Percentiles rank a stretch among this genome's conserved stretches.
Evolutionary conservation across 306 rosid genomes (phyloP).

Genomic region (Castanopsis chinensis): DNA sequence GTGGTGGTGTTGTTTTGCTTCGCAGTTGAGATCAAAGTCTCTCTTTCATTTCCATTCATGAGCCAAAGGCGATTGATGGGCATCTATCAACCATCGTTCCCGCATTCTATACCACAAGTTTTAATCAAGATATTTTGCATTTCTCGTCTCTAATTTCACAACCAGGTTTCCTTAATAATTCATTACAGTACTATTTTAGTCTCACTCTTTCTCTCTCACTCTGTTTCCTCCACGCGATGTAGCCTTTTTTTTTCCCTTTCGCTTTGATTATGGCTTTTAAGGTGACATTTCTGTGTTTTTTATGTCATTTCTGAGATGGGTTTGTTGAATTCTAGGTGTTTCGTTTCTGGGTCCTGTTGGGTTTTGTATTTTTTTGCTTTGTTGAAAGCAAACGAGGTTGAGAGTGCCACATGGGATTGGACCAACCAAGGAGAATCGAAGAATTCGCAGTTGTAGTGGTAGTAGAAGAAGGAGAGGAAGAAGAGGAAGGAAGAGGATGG

Average conservation of each 20-base stretch:
- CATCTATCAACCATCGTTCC: background rate
- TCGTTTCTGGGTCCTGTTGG: background rate
- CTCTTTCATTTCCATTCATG: background rate
- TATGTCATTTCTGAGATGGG: background rate
- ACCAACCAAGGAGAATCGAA: conserved; percentile 32
- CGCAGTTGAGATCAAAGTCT: background rate
- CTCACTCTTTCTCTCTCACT: background rate
- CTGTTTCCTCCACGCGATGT: background rate
- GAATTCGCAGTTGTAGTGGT: conserved; percentile 3
- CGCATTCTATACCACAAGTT: conserved; percentile 18
- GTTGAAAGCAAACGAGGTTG: conserved; percentile 3
- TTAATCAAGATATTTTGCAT: conserved; percentile 31
- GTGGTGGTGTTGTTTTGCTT: background rate
- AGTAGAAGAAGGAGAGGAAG: conserved; percentile 14
- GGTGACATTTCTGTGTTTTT: background rate
- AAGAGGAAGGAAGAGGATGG: conserved; percentile 34
- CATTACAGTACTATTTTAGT: background rate
- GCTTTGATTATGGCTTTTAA: background rate
- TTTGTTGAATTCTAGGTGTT: background rate
- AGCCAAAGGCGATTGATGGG: conserved; percentile 27
- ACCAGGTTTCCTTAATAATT: background rate
- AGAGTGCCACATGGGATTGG: conserved; percentile 86
- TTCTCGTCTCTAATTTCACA: background rate
- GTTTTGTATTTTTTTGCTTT: background rate
- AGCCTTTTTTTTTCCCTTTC: background rate